phyloP scores from a whole-genome alignment of 1,284 basidiomycete genomes.

The Cryptococcus amylolentus region DNA sequence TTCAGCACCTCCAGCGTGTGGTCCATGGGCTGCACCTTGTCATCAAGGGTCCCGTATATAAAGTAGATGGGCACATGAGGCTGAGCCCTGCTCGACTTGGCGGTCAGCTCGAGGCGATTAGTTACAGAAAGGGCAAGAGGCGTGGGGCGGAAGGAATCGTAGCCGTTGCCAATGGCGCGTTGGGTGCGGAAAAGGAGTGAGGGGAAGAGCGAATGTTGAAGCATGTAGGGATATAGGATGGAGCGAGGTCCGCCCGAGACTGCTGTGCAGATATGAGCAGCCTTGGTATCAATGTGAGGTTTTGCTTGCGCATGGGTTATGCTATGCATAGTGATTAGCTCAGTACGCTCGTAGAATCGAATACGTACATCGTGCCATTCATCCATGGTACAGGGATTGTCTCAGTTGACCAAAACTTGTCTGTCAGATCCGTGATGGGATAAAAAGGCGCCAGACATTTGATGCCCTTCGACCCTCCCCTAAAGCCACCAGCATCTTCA shows the following conservation, averaged over 20 bases:
- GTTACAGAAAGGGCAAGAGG: conserved; percentile 36
- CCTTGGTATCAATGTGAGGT: conserved; percentile 40
- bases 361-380: conserved; percentile 23
- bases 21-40: conserved; percentile 42
- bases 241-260: conserved; percentile 41
- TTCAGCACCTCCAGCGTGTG: conserved; percentile 29
- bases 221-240: conserved; percentile 47
- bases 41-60: conserved; percentile 35
- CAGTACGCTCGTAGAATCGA: neutral
- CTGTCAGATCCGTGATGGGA: conserved; percentile 45
- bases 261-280: conserved; percentile 35
- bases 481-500: conserved; percentile 40
- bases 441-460: conserved; percentile 45
- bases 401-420: conserved; percentile 46
- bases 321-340: conserved; percentile 6
- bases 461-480: conserved; percentile 24
- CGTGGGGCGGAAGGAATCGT: conserved; percentile 38
- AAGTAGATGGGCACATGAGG: conserved; percentile 32
- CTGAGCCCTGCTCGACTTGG: conserved; percentile 1
- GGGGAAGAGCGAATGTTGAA: conserved; percentile 46
- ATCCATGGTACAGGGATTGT: conserved; percentile 45
- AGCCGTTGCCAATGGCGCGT: conserved; percentile 31
- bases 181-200: conserved; percentile 41
- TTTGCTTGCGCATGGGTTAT: conserved; percentile 38
- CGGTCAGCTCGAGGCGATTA: conserved; percentile 21